These are phyloP conservation scores for Metahyphopichia silvanorum DNA, from an alignment of 805 yeast genomes.

Conservation along the genomic window DNA sequence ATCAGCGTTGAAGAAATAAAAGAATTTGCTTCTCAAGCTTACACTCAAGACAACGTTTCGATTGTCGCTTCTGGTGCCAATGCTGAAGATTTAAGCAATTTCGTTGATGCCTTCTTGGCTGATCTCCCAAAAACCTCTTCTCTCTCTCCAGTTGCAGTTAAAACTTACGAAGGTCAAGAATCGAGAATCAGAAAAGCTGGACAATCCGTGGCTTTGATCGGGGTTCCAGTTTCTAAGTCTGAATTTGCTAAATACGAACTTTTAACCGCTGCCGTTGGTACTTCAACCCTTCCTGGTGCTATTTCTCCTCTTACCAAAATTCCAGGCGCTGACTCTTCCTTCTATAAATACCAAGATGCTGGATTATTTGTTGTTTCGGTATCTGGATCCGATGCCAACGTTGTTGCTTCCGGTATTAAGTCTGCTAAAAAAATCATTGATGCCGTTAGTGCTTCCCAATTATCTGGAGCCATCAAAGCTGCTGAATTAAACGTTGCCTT, in stretches of 20 bases:
- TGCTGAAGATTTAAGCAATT: conserved; percentile 63
- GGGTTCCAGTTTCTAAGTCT: conserved; percentile 67
- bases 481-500: conserved; percentile 42
- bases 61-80: conserved; percentile 72
- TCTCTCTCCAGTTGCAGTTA: conserved; percentile 36
- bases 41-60: conserved; percentile 67
- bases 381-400: conserved; percentile 54
- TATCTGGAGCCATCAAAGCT: conserved; percentile 48
- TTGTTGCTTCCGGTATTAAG: conserved; percentile 60
- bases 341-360: conserved; percentile 70
- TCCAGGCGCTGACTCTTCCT: conserved; percentile 48
- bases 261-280: conserved; percentile 65
- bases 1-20: conserved; percentile 61
- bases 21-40: conserved; percentile 62
- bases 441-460: conserved; percentile 43
- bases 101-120: conserved; percentile 54
- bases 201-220: conserved; percentile 71
- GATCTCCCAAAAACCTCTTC: conserved; percentile 63
- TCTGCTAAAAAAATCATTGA: conserved; percentile 46
- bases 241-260: conserved; percentile 67
- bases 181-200: conserved; percentile 64
- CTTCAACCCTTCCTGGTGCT: conserved; percentile 55
- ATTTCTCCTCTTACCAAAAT: conserved; percentile 47
- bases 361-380: conserved; percentile 75
- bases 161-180: conserved; percentile 61